Conservation (phyloP, 148 eudicot genomes). For the Polygonum aviculare region DNA sequence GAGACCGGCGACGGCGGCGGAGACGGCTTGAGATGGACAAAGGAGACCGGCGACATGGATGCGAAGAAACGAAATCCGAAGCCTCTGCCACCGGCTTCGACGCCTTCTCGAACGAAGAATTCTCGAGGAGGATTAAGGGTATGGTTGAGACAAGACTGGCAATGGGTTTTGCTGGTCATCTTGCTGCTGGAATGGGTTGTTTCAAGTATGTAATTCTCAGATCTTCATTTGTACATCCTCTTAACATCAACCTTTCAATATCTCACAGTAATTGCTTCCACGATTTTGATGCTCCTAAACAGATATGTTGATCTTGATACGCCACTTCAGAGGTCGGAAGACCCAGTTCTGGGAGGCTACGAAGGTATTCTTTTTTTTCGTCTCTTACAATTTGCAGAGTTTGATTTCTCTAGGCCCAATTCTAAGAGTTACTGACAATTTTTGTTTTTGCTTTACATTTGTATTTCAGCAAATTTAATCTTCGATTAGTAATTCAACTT, state of each 20-base stretch:
- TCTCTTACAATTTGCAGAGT: too few relatives aligned
- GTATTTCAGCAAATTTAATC: too few relatives aligned
- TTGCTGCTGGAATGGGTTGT: constrained; percentile 90
- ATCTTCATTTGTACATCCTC: neutral
- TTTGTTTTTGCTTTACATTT: constrained; percentile 16
- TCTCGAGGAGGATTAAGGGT: constrained; percentile 97
- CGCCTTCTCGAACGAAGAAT: too few relatives aligned
- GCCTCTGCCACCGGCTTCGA: too few relatives aligned
- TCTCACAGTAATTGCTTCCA: neutral
- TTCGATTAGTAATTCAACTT: too few relatives aligned
- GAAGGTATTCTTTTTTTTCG: constrained; percentile 56
- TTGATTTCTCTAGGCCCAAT: neutral
- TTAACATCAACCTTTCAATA: neutral
- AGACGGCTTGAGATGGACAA: too few relatives aligned
- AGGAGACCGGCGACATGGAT: too few relatives aligned
- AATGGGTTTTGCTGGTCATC: constrained; percentile 94
- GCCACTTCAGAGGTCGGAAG: constrained; percentile 70
- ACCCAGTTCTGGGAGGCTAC: constrained; percentile 78
- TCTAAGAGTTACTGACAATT: neutral
- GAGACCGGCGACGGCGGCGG: too few relatives aligned
- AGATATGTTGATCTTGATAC: constrained; percentile 86
- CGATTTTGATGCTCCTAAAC: constrained; percentile 12
- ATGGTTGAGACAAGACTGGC: constrained; percentile 96
- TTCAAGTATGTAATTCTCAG: constrained; percentile 41
- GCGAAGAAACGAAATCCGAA: too few relatives aligned